These are phyloP conservation scores for Botrytis squamosa DNA, from an alignment of 2,329 filamentous ascomycete species.

Conservation along the genomic window DNA sequence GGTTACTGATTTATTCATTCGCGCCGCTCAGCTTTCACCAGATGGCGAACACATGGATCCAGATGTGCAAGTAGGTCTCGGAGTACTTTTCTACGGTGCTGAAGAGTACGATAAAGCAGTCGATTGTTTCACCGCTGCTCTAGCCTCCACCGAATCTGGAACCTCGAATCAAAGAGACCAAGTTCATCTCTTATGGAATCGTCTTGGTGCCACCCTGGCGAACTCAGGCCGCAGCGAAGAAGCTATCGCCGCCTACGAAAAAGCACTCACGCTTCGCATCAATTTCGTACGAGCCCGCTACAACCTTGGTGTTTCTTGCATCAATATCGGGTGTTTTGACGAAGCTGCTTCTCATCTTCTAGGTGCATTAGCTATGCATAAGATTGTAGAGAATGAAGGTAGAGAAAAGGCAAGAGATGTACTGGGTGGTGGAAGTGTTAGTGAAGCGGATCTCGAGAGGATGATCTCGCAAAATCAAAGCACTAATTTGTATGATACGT, in stretches of 20 bases:
- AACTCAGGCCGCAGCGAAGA: conserved; percentile 93
- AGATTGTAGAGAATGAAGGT: conserved; percentile 82
- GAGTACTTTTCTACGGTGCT: conserved; percentile 94
- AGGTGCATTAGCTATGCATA: conserved; percentile 92
- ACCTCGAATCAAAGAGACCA: conserved; percentile 81
- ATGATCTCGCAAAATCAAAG: conserved; percentile 95
- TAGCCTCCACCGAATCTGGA: conserved; percentile 81
- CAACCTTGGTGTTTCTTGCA: conserved; percentile 93
- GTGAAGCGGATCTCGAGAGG: conserved; percentile 74
- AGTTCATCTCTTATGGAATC: conserved; percentile 94
- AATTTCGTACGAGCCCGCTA: conserved; percentile 98
- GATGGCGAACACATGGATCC: conserved; percentile 96
- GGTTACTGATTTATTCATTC: conserved; percentile 87
- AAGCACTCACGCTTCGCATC: conserved; percentile 82
- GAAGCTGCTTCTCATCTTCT: conserved; percentile 92
- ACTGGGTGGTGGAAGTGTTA: conserved; percentile 58
- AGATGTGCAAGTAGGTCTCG: conserved; percentile 94
- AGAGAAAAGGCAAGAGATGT: conserved; percentile 82
- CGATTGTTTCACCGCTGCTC: conserved; percentile 92
- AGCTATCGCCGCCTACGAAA: conserved; percentile 94
- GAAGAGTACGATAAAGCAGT: conserved; percentile 99
- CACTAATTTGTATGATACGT: conserved; percentile 93
- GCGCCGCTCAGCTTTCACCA: conserved; percentile 87
- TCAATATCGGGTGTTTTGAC: conserved; percentile 93
- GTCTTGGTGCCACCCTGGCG: conserved; percentile 90